phyloP scores from a whole-genome alignment of 2,329 filamentous ascomycete species.

The Fusarium sp. region DNA sequence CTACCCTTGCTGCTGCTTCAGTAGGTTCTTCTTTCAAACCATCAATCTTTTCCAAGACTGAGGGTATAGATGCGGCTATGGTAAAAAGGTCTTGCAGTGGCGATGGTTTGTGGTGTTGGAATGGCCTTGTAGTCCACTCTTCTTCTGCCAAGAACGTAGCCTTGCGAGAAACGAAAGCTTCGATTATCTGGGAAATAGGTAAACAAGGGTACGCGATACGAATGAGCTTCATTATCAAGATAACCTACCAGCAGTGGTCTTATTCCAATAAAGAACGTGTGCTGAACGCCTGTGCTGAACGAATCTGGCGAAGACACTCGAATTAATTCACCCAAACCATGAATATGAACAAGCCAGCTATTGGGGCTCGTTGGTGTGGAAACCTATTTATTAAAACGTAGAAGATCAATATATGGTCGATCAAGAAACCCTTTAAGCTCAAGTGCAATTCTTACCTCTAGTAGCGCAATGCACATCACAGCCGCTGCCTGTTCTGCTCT shows the following conservation, averaged over 20 bases:
- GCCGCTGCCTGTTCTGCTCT: background rate
- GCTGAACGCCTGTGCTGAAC: background rate
- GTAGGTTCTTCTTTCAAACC: background rate
- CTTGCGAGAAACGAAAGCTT: background rate
- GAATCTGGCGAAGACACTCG: background rate
- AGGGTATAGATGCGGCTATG: background rate
- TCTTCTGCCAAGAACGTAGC: background rate
- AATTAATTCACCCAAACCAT: background rate
- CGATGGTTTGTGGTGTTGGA: background rate
- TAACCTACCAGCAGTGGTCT: background rate
- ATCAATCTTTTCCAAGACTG: background rate
- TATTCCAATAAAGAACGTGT: background rate
- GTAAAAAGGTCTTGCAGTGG: background rate
- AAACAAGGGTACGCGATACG: background rate
- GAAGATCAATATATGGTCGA: background rate
- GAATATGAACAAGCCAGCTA: background rate
- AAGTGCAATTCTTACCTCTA: background rate
- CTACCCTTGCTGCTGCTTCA: background rate
- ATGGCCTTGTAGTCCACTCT: background rate
- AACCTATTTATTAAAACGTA: background rate
- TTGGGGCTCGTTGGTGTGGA: background rate
- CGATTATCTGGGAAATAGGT: background rate
- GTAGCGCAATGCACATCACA: background rate
- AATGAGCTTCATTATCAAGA: background rate
- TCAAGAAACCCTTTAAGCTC: fast-evolving